Base-by-base conservation (phyloP, 345 rosid species). In the Mangifera indica region DNA sequence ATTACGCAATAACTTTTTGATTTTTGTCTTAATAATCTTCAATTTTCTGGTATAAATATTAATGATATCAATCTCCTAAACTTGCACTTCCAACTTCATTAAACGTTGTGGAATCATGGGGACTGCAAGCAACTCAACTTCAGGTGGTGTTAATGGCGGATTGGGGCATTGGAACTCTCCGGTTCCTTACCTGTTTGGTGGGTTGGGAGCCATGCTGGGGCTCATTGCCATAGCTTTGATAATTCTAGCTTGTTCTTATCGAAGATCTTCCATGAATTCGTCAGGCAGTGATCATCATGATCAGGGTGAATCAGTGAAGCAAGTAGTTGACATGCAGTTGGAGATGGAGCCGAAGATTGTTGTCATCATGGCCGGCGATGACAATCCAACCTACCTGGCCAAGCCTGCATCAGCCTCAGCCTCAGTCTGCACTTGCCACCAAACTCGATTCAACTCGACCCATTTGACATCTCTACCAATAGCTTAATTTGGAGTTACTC, bases 271-370 rank as follows among this genome's bases (percentile, higher is more conserved):
- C 15, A 21, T 79, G 6, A 68, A 51, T 66, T 55, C 69, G 25
- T 15, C 34, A 11, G 40, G 15, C 14, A 80, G 75, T 54, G 74
- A 61, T 1, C 9, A 7, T 2, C 14, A 17, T 60, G 44, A 32
- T 7, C 44, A 17, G 6, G 56, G 2, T 11, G 73, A 67, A 70
- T 21, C 62, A n/a, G 54, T 21, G 4, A 72, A 70, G 42, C 76
- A 48, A 26, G 67, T 49, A 26, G 67, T 49, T n/a, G 66, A 66
- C 55, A 34, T 74, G 79, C 63, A 56, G 69, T 72, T 46, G 48
- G 91, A 90, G 40, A 82, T 80, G 86, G 92, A 87, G 74, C 89
- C 89, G 6, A 85, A 85, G 83, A 81, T 90, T 71, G 92, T 85
- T 22, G 92, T 90, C 59, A 78, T 90, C 60, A 86, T 90, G 95